phyloP scores from a whole-genome alignment of 1,284 basidiomycete species.

The Amylostereum areolatum region DNA sequence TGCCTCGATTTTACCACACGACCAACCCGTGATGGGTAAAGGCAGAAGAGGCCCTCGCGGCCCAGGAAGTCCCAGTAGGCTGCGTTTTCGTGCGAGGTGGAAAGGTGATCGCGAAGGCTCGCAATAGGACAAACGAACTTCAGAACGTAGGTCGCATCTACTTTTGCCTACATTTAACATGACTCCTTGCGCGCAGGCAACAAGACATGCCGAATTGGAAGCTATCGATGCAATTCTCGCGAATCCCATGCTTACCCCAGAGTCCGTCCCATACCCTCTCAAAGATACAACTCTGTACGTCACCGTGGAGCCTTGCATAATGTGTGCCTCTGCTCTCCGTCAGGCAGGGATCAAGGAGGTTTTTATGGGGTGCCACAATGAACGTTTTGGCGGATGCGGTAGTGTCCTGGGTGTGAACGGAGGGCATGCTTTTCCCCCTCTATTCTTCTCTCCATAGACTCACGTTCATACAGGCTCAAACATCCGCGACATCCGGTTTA shows the following conservation, averaged over 20 bases:
- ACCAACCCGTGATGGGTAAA: conserved; percentile 18
- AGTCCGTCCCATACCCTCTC: conserved; percentile 53
- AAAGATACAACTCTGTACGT: conserved; percentile 87
- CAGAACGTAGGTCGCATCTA: conserved; percentile 59
- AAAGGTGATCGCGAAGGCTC: conserved; percentile 74
- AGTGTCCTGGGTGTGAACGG: conserved; percentile 88
- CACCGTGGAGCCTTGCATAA: conserved; percentile 98
- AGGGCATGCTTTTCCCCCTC: conserved; percentile 41
- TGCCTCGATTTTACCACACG: not conserved
- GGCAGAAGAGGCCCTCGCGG: conserved; percentile 82
- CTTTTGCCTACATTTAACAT: conserved; percentile 1
- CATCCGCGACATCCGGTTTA: conserved; percentile 77
- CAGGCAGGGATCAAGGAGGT: conserved; percentile 91
- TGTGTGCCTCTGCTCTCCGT: conserved; percentile 94
- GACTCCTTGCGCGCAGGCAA: conserved; percentile 57
- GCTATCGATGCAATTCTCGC: conserved; percentile 89
- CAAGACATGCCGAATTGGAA: conserved; percentile 95
- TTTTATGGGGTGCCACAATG: conserved; percentile 93
- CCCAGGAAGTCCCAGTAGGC: conserved; percentile 93
- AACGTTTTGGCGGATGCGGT: conserved; percentile 96
- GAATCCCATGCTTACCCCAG: conserved; percentile 51
- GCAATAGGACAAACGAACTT: conserved; percentile 94
- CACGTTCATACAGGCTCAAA: conserved; percentile 33
- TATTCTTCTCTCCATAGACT: not conserved
- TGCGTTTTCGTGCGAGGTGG: conserved; percentile 89